These are phyloP conservation scores for Rhizophagus clarus DNA, from an alignment of 192 early-diverging fungal species.

Conservation along the genomic window DNA sequence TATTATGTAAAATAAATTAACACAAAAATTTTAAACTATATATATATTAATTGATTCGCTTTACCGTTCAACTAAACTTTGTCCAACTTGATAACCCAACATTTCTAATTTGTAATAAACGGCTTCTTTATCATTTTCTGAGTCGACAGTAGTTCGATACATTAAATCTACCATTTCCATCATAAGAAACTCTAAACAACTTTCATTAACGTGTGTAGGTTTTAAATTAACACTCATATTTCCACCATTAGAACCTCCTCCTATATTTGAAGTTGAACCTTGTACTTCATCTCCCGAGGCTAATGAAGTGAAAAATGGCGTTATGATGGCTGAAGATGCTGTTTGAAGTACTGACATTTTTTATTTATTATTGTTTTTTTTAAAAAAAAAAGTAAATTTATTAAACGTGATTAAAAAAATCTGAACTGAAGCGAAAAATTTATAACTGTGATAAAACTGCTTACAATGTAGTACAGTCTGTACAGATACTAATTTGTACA, in stretches of 20 bases:
- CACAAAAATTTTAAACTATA: neutral
- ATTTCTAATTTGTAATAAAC: conserved; percentile 90
- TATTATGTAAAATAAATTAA: conserved; percentile 33
- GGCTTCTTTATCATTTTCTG: conserved; percentile 80
- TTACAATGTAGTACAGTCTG: neutral
- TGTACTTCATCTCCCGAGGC: conserved; percentile 12
- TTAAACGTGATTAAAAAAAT: neutral
- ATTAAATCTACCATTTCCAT: conserved; percentile 78
- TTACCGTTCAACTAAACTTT: conserved; percentile 83
- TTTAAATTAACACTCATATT: neutral
- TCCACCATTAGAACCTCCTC: neutral
- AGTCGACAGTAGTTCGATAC: conserved; percentile 52
- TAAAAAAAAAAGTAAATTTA: neutral
- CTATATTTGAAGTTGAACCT: neutral
- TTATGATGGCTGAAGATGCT: conserved; percentile 32
- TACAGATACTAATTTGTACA: neutral
- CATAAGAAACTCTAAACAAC: conserved; percentile 70
- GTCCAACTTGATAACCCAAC: conserved; percentile 89
- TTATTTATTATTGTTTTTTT: neutral
- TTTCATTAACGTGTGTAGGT: conserved; percentile 60
- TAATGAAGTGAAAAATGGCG: conserved; percentile 24
- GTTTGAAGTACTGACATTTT: conserved; percentile 30
- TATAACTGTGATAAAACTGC: neutral
- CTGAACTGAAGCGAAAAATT: neutral
- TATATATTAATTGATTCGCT: neutral